Conservation (phyloP, 805 yeast species). For the Saturnispora kantuleensis region DNA sequence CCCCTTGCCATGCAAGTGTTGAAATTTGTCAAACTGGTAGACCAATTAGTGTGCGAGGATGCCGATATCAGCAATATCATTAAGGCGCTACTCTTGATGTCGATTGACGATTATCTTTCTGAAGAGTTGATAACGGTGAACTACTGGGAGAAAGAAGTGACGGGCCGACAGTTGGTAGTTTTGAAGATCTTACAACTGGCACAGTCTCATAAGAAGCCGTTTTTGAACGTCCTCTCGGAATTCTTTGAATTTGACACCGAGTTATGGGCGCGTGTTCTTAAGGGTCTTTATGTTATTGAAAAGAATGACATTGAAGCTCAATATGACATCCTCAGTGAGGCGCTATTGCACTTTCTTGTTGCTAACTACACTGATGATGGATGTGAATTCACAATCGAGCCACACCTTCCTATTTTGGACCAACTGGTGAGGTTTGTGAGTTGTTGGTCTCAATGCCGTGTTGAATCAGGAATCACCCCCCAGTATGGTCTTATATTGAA, state of each 20-base stretch:
- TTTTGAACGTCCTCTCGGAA: neutral
- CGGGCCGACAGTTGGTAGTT: neutral
- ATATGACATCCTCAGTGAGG: neutral
- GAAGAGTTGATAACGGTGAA: neutral
- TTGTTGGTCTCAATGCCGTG: neutral
- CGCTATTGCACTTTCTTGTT: neutral
- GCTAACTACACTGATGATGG: neutral
- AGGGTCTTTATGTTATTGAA: neutral
- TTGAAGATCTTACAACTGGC: neutral
- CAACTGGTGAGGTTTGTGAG: neutral
- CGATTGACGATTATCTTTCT: neutral
- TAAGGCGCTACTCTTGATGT: neutral
- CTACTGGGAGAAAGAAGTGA: neutral
- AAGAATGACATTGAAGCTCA: neutral
- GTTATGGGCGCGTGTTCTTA: neutral
- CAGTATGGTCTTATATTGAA: neutral
- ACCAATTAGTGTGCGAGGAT: neutral
- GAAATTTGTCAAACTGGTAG: neutral
- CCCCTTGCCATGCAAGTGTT: constrained; percentile 1
- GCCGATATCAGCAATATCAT: neutral
- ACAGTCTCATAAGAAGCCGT: neutral
- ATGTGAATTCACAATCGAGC: neutral
- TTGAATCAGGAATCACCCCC: neutral
- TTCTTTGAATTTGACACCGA: constrained; percentile 1
- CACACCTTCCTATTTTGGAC: neutral